Evolutionary conservation across 257 asterid genomes (phyloP), one percentile per base, ranked within the genome.

Genomic region (Coffea eugenioides): DNA sequence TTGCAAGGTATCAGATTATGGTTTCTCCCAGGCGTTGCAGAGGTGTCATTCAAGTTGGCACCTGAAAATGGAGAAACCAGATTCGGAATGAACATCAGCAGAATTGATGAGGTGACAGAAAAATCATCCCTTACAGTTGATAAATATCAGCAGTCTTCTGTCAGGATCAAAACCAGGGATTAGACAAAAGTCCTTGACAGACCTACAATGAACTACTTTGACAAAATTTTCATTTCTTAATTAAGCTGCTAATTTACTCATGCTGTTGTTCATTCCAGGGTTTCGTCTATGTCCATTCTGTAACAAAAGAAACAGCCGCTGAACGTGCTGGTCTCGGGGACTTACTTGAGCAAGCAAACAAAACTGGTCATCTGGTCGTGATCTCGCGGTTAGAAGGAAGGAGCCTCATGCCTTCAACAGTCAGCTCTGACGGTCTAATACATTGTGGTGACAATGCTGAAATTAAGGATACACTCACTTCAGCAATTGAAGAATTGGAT

Each of bases 361-460:
- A 54, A 72, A 85, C 74, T 2, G 73, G 81, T 31, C 83, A 87
- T 69, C 77, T 78, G 25, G 83, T 87, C 20, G 88, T 90, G 81
- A 78, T 90, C 68, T 90, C 92, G 27, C 82, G 91, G 88, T 80
- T 90, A 66, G 88, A 84, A 74, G 94, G 94, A 52, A 90, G 88
- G 80, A 86, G 91, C 74, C 61, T 90, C 65, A 76, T 88, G 87
- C 92, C 91, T 21, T 86, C 92, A 48, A 83, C 76, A 0, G 91
- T 88, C 4, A 84, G 87, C 81, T 70, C 89, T 0, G 86, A 84
- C 14, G 91, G 92, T 39, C 64, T 84, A 74, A 86, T 87, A 52
- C 85, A 88, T 46, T 90, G 92, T 27, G 87, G 90, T 66, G 90
- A 90, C 69, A 84, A 77, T 80, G 77, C 71, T 41, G 92, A 88